Evolutionary conservation across 139 green algal species (phyloP).

Genomic region (Coccomyxa sp.): DNA sequence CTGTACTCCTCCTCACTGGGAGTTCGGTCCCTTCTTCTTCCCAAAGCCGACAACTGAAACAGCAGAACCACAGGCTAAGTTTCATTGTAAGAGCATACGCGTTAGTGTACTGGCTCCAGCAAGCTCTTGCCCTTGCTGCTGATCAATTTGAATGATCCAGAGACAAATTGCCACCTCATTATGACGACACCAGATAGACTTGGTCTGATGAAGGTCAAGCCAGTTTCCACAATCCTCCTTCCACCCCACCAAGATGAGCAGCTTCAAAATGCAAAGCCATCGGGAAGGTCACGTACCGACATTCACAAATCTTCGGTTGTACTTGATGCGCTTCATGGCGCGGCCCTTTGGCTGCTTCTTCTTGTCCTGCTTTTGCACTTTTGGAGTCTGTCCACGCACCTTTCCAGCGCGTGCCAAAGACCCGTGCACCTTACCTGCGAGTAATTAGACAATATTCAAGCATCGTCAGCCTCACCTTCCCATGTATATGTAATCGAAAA

Average conservation of each 20-base stretch:
- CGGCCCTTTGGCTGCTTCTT: conserved; percentile 92
- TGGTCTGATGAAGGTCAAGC: too few relatives aligned
- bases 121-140: too few relatives aligned
- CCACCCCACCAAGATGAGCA: too few relatives aligned
- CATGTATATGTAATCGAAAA: not conserved
- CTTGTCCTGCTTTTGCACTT: conserved; percentile 99
- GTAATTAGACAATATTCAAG: not conserved
- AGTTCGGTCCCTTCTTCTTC: conserved; percentile 82
- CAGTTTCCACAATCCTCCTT: too few relatives aligned
- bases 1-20: conserved; percentile 14
- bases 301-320: conserved; percentile 97
- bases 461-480: not conserved
- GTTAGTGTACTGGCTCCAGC: too few relatives aligned
- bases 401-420: conserved; percentile 99
- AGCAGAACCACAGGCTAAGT: not conserved
- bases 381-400: conserved; percentile 97
- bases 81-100: not conserved
- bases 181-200: too few relatives aligned
- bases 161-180: too few relatives aligned
- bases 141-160: too few relatives aligned
- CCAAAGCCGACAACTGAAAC: conserved; percentile 70
- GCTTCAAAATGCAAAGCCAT: too few relatives aligned
- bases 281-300: conserved; percentile 5
- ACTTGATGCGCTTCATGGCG: conserved; percentile 94
- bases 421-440: conserved; percentile 97